Base-by-base conservation (phyloP, 345 rosid genomes). In the Boechera divaricarpa region DNA sequence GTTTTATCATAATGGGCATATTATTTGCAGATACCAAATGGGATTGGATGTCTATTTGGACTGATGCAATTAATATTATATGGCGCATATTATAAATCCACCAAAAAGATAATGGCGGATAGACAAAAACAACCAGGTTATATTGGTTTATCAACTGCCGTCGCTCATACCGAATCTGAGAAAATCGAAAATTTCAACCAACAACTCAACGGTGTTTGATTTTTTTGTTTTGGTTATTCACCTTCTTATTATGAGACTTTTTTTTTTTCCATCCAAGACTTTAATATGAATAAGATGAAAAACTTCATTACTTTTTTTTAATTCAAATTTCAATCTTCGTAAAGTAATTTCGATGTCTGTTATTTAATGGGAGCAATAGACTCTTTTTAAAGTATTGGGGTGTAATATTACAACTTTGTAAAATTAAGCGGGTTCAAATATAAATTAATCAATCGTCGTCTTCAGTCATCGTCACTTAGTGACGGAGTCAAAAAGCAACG, bases 11-110 rank as follows among this genome's bases (percentile, higher is more conserved):
- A 26, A 69, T 11, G 51, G 18, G 16, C 36, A 57, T 21, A 21
- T 21, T 21, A 21, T 47, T 54, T 67, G 31, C 82, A 94, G 97
- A 67, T 79, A 63, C 90, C 98, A 8, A 94, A 94, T 80, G 98
- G 97, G 36, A 49, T 89, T 8, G 98, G 97, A 1, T 52, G 89
- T 11, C 9, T 88, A 26, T 81, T 88, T 39, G 80, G 87, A 15
- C 6, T 85, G 66, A 88, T 85, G 66, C 98, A 94, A 56, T 65
- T 94, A 29, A 21, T 80, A 15, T 56, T 94, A 5, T 92, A 94
- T 6, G 97, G 85, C 8, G 41, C 76, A 6, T 94, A 81, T 78
- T 89, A 88, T 79, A 89, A 84, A 69, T 82, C 93, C 13, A 87
- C 92, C 10, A 79, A 90, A 72, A 67, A 55, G 63, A 85, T 74